Percentiles rank a stretch among this genome's conserved stretches.
Conservation (phyloP, 2,329 filamentous ascomycete species). For the Diplodia mutila region DNA sequence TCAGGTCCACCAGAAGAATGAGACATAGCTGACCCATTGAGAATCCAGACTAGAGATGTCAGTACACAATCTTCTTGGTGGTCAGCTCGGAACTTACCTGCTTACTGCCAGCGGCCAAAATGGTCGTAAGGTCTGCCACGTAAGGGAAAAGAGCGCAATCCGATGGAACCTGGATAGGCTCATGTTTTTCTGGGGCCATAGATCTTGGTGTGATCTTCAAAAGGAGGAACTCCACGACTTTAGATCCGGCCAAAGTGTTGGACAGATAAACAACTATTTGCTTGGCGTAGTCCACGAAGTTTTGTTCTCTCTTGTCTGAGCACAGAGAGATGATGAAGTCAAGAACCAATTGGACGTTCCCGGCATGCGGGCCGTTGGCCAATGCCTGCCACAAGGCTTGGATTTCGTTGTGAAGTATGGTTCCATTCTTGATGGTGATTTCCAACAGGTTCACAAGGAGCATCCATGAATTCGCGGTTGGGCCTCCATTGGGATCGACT, state of each 20-base stretch:
- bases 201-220: conserved; percentile 90
- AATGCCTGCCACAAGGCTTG: conserved; percentile 97
- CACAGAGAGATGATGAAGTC: conserved; percentile 97
- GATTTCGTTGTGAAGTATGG: conserved; percentile 89
- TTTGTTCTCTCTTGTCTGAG: conserved; percentile 91
- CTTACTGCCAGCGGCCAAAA: conserved; percentile 85
- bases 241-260: conserved; percentile 79
- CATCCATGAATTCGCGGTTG: conserved; percentile 91
- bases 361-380: conserved; percentile 87
- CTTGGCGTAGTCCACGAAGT: conserved; percentile 97
- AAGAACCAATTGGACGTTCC: conserved; percentile 90
- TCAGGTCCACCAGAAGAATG: conserved; percentile 91
- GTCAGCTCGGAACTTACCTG: conserved; percentile 54
- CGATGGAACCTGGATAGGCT: conserved; percentile 57
- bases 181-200: conserved; percentile 71
- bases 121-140: conserved; percentile 79
- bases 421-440: conserved; percentile 91
- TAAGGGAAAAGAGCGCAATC: conserved; percentile 81
- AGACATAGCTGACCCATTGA: conserved; percentile 91
- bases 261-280: conserved; percentile 97
- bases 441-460: conserved; percentile 92
- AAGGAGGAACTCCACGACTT: conserved; percentile 91
- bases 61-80: neutral
- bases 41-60: conserved; percentile 65
- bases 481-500: conserved; percentile 86